Conservation (phyloP, 768 basidiomycete species). For the Tephrocybe rancida region DNA sequence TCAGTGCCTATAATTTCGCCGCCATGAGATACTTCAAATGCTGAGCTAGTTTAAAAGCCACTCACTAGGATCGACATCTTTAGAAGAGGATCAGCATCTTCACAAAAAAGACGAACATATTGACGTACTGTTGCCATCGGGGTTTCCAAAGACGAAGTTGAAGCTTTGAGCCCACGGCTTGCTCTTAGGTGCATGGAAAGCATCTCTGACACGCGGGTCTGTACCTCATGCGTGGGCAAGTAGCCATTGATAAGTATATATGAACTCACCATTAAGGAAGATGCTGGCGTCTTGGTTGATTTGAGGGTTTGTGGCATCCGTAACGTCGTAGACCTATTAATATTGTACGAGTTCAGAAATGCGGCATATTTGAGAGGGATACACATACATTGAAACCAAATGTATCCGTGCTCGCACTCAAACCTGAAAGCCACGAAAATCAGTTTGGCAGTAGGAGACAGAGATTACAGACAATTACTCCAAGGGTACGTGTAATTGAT, state of each 20-base stretch:
- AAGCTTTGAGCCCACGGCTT: constrained; percentile 44
- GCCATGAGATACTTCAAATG: neutral
- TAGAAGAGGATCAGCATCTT: constrained; percentile 1
- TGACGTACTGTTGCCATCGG: constrained; percentile 29
- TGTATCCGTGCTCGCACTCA: constrained; percentile 30
- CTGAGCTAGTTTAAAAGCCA: neutral
- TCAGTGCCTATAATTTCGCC: constrained; percentile 27
- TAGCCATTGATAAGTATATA: neutral
- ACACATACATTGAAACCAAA: constrained; percentile 40
- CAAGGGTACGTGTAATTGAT: constrained; percentile 71
- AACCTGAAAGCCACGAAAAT: constrained; percentile 15
- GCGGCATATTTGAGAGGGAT: neutral
- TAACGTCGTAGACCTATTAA: constrained; percentile 52
- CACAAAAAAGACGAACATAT: neutral
- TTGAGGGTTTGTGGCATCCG: constrained; percentile 58
- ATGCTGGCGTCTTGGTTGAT: constrained; percentile 49
- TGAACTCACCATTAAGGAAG: constrained; percentile 62
- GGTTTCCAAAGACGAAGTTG: constrained; percentile 39
- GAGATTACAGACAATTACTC: constrained; percentile 30
- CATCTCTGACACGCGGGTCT: constrained; percentile 59
- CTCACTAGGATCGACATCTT: constrained; percentile 41
- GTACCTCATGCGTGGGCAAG: neutral
- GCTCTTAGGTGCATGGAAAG: constrained; percentile 71
- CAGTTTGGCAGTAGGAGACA: neutral
- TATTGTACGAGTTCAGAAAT: neutral